Percentiles rank a stretch among this genome's conserved stretches.
Conservation (phyloP, 306 rosid species). For the Castanea sativa region DNA sequence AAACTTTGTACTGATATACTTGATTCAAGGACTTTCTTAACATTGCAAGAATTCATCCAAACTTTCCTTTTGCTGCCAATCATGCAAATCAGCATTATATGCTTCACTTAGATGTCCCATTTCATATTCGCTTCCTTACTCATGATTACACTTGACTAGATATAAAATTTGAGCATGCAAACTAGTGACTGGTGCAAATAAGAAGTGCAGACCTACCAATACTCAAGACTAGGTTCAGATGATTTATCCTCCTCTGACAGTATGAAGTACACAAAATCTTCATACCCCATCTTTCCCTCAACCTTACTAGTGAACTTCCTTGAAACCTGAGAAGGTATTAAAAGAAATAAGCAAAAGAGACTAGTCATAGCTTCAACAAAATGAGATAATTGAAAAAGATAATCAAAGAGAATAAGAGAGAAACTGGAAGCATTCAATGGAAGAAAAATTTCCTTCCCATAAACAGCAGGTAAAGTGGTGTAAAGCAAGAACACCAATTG, state of each 20-base stretch:
- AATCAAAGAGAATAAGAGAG: neutral
- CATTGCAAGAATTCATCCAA: neutral
- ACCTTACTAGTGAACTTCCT: slow-evolving; percentile 92
- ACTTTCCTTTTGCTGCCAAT: neutral
- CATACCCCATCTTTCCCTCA: slow-evolving; percentile 99
- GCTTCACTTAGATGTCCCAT: neutral
- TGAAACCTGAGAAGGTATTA: slow-evolving; percentile 57
- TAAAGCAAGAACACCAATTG: slow-evolving; percentile 21
- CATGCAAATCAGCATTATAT: neutral
- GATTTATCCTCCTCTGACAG: slow-evolving; percentile 97
- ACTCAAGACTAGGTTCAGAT: slow-evolving; percentile 96
- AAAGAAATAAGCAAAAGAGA: slow-evolving; percentile 8
- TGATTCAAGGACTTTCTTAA: neutral
- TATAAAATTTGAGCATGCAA: slow-evolving; percentile 16
- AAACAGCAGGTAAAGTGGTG: slow-evolving; percentile 23
- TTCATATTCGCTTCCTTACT: slow-evolving; percentile 10
- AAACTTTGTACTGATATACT: neutral
- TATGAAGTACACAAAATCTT: slow-evolving; percentile 98
- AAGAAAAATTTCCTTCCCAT: slow-evolving; percentile 3
- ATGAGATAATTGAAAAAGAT: slow-evolving; percentile 14
- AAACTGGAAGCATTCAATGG: neutral
- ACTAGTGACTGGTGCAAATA: slow-evolving; percentile 11
- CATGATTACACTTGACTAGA: neutral
- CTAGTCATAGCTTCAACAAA: slow-evolving; percentile 20
- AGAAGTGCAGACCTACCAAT: slow-evolving; percentile 60